Percentiles rank a stretch among this genome's conserved stretches.
Evolutionary conservation across 768 basidiomycete species (phyloP).

Genomic region (Neoboletus brunneissimus): DNA sequence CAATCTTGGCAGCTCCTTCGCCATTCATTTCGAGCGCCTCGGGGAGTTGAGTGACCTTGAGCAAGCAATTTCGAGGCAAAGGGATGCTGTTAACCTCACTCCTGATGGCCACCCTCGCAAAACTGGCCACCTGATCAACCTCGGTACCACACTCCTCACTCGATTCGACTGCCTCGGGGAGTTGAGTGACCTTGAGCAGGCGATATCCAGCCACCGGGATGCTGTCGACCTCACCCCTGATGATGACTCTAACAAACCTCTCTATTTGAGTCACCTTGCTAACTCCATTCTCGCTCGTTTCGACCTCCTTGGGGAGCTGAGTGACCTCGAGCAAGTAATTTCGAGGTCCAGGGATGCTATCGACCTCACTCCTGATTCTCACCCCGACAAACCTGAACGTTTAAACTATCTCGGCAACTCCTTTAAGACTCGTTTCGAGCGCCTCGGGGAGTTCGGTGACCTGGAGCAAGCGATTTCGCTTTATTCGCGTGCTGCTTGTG

Average conservation of each 20-base stretch:
- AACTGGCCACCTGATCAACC: not conserved
- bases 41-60: not conserved
- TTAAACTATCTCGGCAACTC: not conserved
- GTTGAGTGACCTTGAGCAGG: not conserved
- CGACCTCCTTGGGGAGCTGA: not conserved
- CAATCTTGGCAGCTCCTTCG: no score
- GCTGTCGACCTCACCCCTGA: no score
- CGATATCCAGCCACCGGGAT: not conserved
- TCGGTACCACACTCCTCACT: not conserved
- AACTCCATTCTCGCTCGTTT: no score
- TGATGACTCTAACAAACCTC: no score
- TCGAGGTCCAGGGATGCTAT: not conserved
- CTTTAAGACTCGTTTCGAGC: not conserved
- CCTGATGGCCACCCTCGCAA: not conserved
- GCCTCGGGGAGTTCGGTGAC: not conserved
- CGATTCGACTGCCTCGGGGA: not conserved
- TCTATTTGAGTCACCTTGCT: no score
- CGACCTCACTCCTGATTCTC: not conserved
- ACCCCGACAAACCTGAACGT: no score
- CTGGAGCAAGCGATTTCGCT: not conserved
- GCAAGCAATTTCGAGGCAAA: not conserved
- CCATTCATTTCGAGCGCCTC: no score
- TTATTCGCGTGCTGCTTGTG: no score
- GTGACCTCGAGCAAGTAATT: slow-evolving; percentile 1
- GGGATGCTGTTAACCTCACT: not conserved